These are phyloP conservation scores for Gyromitra esculenta DNA, from an alignment of 2,329 filamentous ascomycete genomes.

Conservation along the genomic window DNA sequence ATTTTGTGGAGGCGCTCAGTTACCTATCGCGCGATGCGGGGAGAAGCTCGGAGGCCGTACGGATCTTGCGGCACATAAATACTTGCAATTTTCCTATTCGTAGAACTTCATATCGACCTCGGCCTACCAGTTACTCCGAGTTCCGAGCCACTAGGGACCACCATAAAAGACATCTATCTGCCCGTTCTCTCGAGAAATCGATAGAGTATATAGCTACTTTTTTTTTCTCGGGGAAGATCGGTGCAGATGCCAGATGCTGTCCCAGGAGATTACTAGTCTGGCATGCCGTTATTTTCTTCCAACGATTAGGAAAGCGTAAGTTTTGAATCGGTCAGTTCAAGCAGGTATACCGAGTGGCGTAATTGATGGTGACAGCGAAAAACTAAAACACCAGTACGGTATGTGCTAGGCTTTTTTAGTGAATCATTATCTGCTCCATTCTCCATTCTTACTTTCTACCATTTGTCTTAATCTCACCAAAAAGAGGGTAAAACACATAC, in stretches of 20 bases:
- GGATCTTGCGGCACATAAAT: conserved; percentile 33
- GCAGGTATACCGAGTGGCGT: conserved; percentile 27
- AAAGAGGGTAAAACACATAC: conserved; percentile 21
- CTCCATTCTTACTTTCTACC: conserved; percentile 12
- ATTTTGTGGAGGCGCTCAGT: conserved; percentile 20
- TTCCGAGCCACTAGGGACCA: neutral
- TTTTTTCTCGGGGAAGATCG: neutral
- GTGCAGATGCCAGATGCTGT: neutral
- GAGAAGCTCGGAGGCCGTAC: conserved; percentile 19
- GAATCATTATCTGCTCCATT: neutral
- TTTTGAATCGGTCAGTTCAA: conserved; percentile 4
- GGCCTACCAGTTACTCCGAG: conserved; percentile 19
- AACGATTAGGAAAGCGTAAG: neutral
- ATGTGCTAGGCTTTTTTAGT: conserved; percentile 5
- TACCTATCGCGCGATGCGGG: conserved; percentile 31
- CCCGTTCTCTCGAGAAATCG: too few relatives aligned
- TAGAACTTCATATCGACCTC: conserved; percentile 24
- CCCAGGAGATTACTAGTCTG: neutral
- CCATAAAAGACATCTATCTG: neutral
- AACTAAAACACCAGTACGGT: neutral
- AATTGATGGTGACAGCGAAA: conserved; percentile 19
- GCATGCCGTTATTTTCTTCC: neutral
- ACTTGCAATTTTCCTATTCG: conserved; percentile 24
- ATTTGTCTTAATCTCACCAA: conserved; percentile 27
- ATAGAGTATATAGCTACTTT: neutral